phyloP scores from a whole-genome alignment of 257 asterid genomes.

The Nicotiana noctiflora region DNA sequence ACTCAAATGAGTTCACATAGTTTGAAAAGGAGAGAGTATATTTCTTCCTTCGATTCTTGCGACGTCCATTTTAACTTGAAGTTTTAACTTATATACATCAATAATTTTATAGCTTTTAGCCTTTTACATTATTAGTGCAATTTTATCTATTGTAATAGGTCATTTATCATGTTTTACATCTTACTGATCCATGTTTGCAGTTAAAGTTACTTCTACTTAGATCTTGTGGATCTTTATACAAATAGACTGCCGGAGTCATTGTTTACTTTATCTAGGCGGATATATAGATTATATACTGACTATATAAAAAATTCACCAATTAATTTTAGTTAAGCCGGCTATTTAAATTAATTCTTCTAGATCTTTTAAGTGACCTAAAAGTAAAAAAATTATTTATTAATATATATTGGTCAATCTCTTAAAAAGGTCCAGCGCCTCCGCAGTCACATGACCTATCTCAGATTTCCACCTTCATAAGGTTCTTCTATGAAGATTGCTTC shows the following conservation, averaged over 20 bases:
- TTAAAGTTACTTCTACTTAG: neutral
- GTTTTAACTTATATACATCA: neutral
- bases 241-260: too few relatives aligned
- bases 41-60: too few relatives aligned
- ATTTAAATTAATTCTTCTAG: too few relatives aligned
- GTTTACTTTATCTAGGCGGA: too few relatives aligned
- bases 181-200: neutral
- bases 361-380: neutral
- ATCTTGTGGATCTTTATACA: too few relatives aligned
- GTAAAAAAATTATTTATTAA: too few relatives aligned
- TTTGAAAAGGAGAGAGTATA: too few relatives aligned
- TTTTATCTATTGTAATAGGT: neutral
- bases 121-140: neutral
- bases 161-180: neutral
- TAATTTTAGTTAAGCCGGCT: too few relatives aligned
- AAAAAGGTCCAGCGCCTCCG: neutral
- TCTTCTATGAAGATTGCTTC: neutral
- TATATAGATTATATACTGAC: too few relatives aligned
- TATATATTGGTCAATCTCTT: neutral
- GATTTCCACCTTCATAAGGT: neutral
- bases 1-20: too few relatives aligned
- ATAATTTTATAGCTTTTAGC: neutral
- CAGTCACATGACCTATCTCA: neutral
- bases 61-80: neutral
- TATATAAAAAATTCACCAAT: too few relatives aligned